These are phyloP conservation scores for Corylus avellana DNA, from an alignment of 306 rosid genomes.

Conservation along the genomic window DNA sequence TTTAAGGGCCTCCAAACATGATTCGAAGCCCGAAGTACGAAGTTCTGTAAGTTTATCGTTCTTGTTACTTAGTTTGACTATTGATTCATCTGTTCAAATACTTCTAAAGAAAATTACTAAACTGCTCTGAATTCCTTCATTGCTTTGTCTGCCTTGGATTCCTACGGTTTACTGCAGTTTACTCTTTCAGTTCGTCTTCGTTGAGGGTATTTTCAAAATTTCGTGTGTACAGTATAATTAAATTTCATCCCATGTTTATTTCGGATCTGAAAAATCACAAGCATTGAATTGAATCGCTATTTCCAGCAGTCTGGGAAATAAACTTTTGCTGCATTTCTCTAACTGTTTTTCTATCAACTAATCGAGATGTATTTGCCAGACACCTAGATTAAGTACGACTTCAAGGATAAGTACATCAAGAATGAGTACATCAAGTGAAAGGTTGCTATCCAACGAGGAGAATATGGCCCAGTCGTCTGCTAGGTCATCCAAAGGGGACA, in stretches of 20 bases:
- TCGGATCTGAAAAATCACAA: background rate
- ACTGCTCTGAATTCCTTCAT: constrained; percentile 12
- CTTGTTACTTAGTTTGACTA: background rate
- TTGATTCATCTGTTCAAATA: constrained; percentile 12
- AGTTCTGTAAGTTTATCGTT: constrained; percentile 59
- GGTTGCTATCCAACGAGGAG: constrained; percentile 65
- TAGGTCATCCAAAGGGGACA: constrained; percentile 67
- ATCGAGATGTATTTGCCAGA: constrained; percentile 38
- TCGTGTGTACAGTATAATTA: background rate
- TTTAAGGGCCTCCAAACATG: constrained; percentile 56
- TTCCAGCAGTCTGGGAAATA: background rate
- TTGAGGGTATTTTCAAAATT: background rate
- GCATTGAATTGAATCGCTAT: background rate
- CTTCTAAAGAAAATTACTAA: background rate
- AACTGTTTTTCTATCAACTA: constrained; percentile 5
- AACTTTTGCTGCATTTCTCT: background rate
- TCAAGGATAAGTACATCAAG: constrained; percentile 60
- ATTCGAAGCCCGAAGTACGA: constrained; percentile 60
- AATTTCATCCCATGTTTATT: background rate
- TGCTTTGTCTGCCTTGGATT: background rate
- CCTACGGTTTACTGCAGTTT: background rate
- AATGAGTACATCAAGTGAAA: constrained; percentile 75
- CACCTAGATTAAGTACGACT: constrained; percentile 68
- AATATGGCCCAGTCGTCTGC: constrained; percentile 46
- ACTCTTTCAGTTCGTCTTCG: background rate